Conservation (phyloP, 2,329 filamentous ascomycete genomes). For the Colletotrichum paranaense region DNA sequence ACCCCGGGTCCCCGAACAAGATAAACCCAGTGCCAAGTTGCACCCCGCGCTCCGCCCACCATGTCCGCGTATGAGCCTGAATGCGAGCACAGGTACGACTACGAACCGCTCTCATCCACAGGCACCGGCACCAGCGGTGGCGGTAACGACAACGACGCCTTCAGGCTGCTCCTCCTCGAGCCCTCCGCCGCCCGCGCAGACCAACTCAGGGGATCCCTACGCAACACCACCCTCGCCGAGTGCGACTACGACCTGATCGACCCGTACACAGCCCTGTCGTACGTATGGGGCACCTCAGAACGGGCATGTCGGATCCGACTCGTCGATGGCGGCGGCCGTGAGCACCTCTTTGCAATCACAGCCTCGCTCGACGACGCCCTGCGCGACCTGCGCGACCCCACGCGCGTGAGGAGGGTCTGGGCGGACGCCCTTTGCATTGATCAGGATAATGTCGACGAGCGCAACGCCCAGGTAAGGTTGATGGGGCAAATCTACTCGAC, state of each 20-base stretch:
- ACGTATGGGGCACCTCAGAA: conserved; percentile 38
- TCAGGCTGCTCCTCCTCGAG: conserved; percentile 10
- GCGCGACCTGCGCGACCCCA: conserved; percentile 53
- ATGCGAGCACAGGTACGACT: conserved; percentile 20
- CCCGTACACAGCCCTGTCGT: conserved; percentile 39
- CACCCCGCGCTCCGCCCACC: background rate
- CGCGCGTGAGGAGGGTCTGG: conserved; percentile 38
- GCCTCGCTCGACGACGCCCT: conserved; percentile 41
- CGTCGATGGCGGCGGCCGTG: conserved; percentile 24
- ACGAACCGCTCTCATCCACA: conserved; percentile 11
- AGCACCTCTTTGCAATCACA: background rate
- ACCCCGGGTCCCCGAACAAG: background rate
- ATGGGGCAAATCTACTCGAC: conserved; percentile 44
- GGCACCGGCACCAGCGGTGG: too few species aligned
- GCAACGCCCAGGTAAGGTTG: conserved; percentile 41
- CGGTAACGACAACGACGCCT: background rate
- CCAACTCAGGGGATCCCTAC: conserved; percentile 31
- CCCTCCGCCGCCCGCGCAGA: conserved; percentile 1
- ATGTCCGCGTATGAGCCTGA: conserved; percentile 16
- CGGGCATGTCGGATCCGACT: conserved; percentile 35
- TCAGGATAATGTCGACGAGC: conserved; percentile 40
- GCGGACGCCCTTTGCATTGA: conserved; percentile 48
- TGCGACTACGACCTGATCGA: conserved; percentile 20
- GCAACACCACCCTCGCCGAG: conserved; percentile 1
- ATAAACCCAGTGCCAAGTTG: background rate